phyloP scores from a whole-genome alignment of 2,329 filamentous ascomycete species.

The Pestalotiopsis sp. region DNA sequence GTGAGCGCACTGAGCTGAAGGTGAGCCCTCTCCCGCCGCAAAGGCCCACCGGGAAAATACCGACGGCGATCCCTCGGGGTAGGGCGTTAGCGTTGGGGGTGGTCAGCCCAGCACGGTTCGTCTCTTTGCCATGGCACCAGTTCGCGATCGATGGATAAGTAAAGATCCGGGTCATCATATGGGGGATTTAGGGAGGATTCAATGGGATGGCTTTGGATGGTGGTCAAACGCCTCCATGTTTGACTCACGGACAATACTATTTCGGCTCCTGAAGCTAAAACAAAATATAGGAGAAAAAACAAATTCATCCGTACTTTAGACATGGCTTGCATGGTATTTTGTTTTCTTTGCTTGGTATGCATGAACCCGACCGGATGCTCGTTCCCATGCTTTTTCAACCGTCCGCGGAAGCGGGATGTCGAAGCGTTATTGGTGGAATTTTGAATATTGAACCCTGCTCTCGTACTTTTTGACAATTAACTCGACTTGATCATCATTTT shows the following conservation, averaged over 20 bases:
- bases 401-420: neutral
- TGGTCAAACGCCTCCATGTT: neutral
- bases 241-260: neutral
- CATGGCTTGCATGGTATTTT: neutral
- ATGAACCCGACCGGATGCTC: neutral
- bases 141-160: neutral
- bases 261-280: neutral
- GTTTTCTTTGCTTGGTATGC: neutral
- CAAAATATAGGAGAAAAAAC: neutral
- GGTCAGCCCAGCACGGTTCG: neutral
- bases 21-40: neutral
- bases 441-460: neutral
- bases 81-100: neutral
- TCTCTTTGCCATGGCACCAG: neutral
- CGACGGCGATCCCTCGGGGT: neutral
- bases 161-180: neutral
- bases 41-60: neutral
- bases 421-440: neutral
- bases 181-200: neutral
- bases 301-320: neutral
- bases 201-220: neutral
- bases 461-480: neutral
- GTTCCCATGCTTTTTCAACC: neutral
- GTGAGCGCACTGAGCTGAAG: neutral
- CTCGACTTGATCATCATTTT: neutral